A percentile compares a stretch with the other conserved stretches of the same genome.
These are phyloP conservation scores for Ilex aquifolium DNA, from an alignment of 257 asterid genomes.

Conservation along the genomic window DNA sequence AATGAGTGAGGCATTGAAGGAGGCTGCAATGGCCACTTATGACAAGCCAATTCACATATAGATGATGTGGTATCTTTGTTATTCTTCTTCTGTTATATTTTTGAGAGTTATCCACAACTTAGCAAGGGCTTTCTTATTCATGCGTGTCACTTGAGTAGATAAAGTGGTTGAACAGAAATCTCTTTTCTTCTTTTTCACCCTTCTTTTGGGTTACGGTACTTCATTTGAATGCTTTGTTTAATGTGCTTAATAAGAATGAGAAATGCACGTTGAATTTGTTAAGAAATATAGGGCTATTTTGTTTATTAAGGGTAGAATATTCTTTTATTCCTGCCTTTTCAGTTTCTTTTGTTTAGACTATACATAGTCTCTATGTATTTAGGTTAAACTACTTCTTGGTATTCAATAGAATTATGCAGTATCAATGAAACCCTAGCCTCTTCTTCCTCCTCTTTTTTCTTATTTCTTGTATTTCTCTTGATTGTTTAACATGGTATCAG, in stretches of 20 bases:
- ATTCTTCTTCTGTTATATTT: conserved; percentile 8
- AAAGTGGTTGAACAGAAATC: conserved; percentile 5
- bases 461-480: no score
- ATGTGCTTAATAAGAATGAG: conserved; percentile 12
- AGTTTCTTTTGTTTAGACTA: no score
- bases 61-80: conserved; percentile 13
- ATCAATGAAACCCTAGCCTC: no score
- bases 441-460: no score
- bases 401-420: no score
- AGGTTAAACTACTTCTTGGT: no score
- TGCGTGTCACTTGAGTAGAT: conserved; percentile 1
- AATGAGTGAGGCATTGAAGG: conserved; percentile 97
- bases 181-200: neutral
- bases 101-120: conserved; percentile 12
- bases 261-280: neutral
- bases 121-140: conserved; percentile 8
- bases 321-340: no score
- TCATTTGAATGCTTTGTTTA: conserved; percentile 7
- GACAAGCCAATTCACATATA: conserved; percentile 96
- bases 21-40: conserved; percentile 98
- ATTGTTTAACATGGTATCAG: no score
- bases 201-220: neutral
- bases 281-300: no score
- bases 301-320: no score
- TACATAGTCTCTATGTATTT: no score